Conservation (phyloP, 2,329 filamentous ascomycete species). For the Leptographium procerum region DNA sequence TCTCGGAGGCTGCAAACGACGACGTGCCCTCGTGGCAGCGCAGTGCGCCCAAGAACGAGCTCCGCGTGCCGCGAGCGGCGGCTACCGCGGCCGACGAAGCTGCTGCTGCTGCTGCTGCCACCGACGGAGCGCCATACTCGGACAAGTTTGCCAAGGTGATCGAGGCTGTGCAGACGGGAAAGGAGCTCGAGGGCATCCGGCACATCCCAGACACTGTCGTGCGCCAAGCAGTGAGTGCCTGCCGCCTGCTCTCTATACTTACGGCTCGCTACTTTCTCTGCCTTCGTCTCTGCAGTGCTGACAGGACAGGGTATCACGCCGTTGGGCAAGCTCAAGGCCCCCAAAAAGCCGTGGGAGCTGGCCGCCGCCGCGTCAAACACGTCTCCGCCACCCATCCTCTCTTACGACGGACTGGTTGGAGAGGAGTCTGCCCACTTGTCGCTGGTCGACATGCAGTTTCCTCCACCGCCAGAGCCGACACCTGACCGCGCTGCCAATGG, state of each 20-base stretch:
- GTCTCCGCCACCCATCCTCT: background rate
- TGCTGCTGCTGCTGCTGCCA: slow-evolving; percentile 5
- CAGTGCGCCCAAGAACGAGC: slow-evolving; percentile 35
- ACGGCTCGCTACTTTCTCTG: background rate
- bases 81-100: slow-evolving; percentile 1
- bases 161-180: slow-evolving; percentile 69
- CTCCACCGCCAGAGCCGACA: slow-evolving; percentile 14
- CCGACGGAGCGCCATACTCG: slow-evolving; percentile 56
- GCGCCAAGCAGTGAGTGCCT: slow-evolving; percentile 50
- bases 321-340: slow-evolving; percentile 33
- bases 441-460: slow-evolving; percentile 22
- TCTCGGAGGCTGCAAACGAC: no score
- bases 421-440: background rate
- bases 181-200: slow-evolving; percentile 76
- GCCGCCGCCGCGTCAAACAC: slow-evolving; percentile 21
- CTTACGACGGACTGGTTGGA: background rate
- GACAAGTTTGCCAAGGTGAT: slow-evolving; percentile 77
- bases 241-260: no score
- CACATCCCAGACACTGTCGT: slow-evolving; percentile 75
- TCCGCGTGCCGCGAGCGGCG: slow-evolving; percentile 31
- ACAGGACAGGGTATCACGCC: slow-evolving; percentile 31
- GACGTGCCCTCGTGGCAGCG: slow-evolving; percentile 30
- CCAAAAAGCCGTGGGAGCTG: slow-evolving; percentile 70
- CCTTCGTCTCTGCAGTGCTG: background rate
- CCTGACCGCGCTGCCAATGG: background rate